Evolutionary conservation across 208 protist species (phyloP).

Genomic region (Wallacemonas sp.): DNA sequence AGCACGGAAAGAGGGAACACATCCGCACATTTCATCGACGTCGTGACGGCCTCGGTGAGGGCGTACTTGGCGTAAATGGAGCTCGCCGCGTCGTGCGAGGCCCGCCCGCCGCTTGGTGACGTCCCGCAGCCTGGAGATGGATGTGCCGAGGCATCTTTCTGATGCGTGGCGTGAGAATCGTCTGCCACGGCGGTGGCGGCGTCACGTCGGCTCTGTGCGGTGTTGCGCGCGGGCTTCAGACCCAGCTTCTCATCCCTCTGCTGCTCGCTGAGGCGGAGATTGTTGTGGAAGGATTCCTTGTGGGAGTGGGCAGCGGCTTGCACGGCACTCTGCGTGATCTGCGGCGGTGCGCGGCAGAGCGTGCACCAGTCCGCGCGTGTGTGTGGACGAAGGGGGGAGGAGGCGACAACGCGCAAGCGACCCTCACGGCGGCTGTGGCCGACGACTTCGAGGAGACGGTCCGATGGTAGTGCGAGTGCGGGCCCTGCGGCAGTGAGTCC

Average conservation of each 20-base stretch:
- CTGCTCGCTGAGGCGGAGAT: constrained; percentile 15
- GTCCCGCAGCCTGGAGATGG: neutral
- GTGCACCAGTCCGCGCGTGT: constrained; percentile 20
- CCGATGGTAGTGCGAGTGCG: neutral
- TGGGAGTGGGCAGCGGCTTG: constrained; percentile 27
- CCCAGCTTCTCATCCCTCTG: neutral
- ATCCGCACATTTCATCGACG: constrained; percentile 38
- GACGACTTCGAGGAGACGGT: constrained; percentile 3
- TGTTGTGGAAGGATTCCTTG: constrained; percentile 33
- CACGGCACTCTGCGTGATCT: constrained; percentile 30
- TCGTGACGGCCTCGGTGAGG: constrained; percentile 21
- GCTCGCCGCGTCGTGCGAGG: neutral
- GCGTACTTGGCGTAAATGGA: constrained; percentile 15
- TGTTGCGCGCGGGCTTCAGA: neutral
- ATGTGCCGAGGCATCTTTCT: neutral
- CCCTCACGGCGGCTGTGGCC: constrained; percentile 5
- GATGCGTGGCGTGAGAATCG: too few relatives aligned
- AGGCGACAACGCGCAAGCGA: neutral
- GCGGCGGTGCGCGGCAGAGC: constrained; percentile 31
- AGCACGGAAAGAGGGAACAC: constrained; percentile 48
- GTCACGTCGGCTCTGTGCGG: neutral
- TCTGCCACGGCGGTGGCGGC: too few relatives aligned
- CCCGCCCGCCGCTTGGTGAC: constrained; percentile 6
- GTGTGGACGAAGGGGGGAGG: neutral
- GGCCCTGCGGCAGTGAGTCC: too few relatives aligned